Evolutionary conservation across 306 rosid genomes (phyloP).

Genomic region (Quercus agrifolia): DNA sequence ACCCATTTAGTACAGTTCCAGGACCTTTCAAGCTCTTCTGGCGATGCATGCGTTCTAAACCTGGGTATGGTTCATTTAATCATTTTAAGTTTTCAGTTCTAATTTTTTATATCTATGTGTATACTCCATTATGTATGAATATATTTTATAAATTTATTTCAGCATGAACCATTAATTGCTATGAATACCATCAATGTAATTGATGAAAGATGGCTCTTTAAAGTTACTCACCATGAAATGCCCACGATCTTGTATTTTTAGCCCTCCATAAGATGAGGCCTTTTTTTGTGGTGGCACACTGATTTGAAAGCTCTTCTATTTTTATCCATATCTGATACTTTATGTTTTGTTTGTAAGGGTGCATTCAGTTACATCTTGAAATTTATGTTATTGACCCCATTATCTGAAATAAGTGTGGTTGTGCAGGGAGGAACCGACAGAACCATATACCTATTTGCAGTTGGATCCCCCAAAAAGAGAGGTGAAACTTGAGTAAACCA

Average conservation of each 20-base stretch:
- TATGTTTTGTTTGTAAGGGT: background rate
- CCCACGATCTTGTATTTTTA: background rate
- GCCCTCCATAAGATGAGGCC: background rate
- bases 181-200: background rate
- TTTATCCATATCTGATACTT: background rate
- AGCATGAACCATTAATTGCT: background rate
- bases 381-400: constrained; percentile 1
- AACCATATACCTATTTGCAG: constrained; percentile 70
- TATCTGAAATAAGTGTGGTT: constrained; percentile 9
- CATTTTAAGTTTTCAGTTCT: background rate
- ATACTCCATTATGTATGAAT: background rate
- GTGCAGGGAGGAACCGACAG: constrained; percentile 88
- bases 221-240: background rate
- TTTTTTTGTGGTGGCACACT: background rate
- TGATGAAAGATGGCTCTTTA: background rate
- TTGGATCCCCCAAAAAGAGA: constrained; percentile 72
- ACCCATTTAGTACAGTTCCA: constrained; percentile 93
- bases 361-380: constrained; percentile 5
- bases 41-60: constrained; percentile 96
- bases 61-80: constrained; percentile 46
- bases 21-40: constrained; percentile 98
- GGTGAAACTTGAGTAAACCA: constrained; percentile 50
- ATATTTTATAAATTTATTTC: background rate
- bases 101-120: background rate
- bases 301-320: background rate